Conservation (phyloP, 2,329 filamentous ascomycete genomes). For the Penicillium vulpinum region DNA sequence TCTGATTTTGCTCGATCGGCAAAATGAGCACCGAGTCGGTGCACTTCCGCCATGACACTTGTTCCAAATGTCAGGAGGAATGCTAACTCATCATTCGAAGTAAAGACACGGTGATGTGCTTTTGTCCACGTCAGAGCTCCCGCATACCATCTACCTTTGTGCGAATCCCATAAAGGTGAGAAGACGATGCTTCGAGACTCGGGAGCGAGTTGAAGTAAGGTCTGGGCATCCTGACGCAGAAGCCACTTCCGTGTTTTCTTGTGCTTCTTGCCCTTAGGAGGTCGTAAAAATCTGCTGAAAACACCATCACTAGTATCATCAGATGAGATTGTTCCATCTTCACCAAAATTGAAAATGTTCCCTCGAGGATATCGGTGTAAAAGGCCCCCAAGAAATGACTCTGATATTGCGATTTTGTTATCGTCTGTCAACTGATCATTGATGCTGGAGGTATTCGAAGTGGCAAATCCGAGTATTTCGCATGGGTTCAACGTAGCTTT, state of each 20-base stretch:
- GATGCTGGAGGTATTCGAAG: constrained; percentile 25
- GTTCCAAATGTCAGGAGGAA: constrained; percentile 28
- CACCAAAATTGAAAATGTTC: constrained; percentile 49
- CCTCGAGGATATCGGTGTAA: constrained; percentile 50
- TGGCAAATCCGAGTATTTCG: constrained; percentile 15
- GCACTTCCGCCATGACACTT: constrained; percentile 30
- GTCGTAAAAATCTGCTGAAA: constrained; percentile 6
- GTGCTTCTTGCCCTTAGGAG: constrained; percentile 6
- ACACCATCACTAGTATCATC: constrained; percentile 11
- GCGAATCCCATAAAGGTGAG: constrained; percentile 32
- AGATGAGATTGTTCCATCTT: constrained; percentile 38
- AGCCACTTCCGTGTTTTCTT: constrained; percentile 11
- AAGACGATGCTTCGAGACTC: constrained; percentile 25
- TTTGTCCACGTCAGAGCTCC: constrained; percentile 25
- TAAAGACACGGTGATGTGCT: constrained; percentile 17
- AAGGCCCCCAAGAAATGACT: constrained; percentile 44
- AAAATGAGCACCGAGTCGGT: constrained; percentile 22
- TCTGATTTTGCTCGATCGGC: constrained; percentile 32
- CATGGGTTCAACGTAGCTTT: constrained; percentile 5
- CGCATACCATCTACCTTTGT: constrained; percentile 28
- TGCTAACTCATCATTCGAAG: constrained; percentile 21
- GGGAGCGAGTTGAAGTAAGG: constrained; percentile 13
- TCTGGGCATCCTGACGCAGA: constrained; percentile 13
- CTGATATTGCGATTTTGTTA: constrained; percentile 33
- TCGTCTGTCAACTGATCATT: constrained; percentile 17